Base-by-base conservation (phyloP, 208 protist genomes). In the Trypanosoma cruzi region DNA sequence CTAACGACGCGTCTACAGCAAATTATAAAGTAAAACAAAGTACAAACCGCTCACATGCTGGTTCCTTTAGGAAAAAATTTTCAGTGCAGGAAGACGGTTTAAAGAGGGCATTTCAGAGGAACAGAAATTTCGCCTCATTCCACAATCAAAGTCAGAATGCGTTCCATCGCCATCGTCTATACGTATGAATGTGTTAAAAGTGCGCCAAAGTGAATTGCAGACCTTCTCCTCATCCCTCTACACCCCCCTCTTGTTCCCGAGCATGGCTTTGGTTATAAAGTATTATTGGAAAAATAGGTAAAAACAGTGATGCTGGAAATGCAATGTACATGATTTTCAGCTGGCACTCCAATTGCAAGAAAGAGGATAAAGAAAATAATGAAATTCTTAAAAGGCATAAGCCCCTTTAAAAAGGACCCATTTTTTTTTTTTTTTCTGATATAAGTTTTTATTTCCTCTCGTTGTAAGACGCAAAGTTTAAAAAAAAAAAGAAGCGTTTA, bases 91-190 rank as follows among this genome's bases (percentile, higher is more conserved):
- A n/a, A 44, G 14, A 55, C 2, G 13, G 5, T 29, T 5, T 57
- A 26, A 52, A 0, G 8, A 57, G 18, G 1, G 44, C 34, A 37
- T 40, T n/a, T 20, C 22, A 42, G 29, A 29, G 14, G 20, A 20
- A 67, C 18, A 7, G 22, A 24, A 40, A 67, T 57, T 8, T 57
- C 29, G 16, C 62, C 28, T 18, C 44, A 40, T 34, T 67, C 42
- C 34, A 67, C 44, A n/a, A 59, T 42, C 8, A 67, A 53, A 5
- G 22, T n/a, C 22, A 57, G 14, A 40, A 40, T 64, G 29, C 44
- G 40, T 14, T 44, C 40, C 40, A 44, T 44, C 1, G 11, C 40
- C 40, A 13, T 14, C 40, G 10, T 44, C 1, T 44, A 14, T 16
- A n/a, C n/a, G n/a, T n/a, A n/a, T n/a, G n/a, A 16, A 44, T 1